Base-by-base conservation (phyloP, 148 eudicot species). In the Limonium bicolor region DNA sequence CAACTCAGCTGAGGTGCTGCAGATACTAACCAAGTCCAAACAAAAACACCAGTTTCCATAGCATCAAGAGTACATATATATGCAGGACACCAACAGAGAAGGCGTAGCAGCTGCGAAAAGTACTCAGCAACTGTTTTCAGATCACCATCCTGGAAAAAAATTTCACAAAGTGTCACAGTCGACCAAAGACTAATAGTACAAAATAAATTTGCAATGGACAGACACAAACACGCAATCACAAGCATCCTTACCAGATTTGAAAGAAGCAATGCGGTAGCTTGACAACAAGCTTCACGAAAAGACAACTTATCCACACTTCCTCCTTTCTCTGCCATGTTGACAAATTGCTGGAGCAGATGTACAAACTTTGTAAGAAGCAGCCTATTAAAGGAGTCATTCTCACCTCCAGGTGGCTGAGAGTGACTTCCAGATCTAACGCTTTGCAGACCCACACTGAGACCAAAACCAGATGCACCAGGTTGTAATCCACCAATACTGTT, bases 1-100 rank as follows among this genome's bases (percentile, higher is more conserved):
- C 95, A 66, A 30, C 99, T 93, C 71, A 85, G 56, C 35, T 84
- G 68, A 57, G 99, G 94, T 48, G 99, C 95, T 64, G 99, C 94
- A 55, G 99, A 81, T 61, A 92, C 99, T 58, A 92, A 69, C 99
- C 99, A 92, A 36, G 95, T 85, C 99, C 99, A 92, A 49, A 92
- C 69, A 62, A 78, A 92, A 45, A 92, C 70, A 41, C 95, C 99
- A 54, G 95, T 85, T 63, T 92, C 99, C 85, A 92, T 79, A 18
- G 99, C 94, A 56, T 92, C 86, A 42, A 72, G 74, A 40, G 99
- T 85, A 38, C 80, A 75, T 41, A 92, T 81, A 58, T 85, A 92
- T 46, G 95, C 99, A 40, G 99, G 99, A 66, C 99, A 85, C 99
- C 99, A 92, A 77, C 99, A 92, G 56, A 92, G 72, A 65, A 92